Percentiles rank a stretch among this genome's conserved stretches.
Evolutionary conservation across 306 rosid species (phyloP).

Genomic region (Castanopsis chinensis): DNA sequence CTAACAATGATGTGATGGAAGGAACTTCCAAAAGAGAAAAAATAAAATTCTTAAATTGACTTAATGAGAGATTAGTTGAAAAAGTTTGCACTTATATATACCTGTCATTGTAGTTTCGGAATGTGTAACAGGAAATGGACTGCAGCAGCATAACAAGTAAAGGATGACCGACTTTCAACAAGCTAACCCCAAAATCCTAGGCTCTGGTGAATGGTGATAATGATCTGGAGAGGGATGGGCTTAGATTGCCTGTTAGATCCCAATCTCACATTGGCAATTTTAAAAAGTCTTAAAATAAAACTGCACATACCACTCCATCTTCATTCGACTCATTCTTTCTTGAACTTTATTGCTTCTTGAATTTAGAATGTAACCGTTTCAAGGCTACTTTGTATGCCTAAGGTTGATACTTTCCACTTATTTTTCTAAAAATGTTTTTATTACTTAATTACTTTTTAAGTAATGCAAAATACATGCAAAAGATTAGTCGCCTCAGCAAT

Average conservation of each 20-base stretch:
- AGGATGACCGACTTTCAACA: not conserved
- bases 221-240: not conserved
- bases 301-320: not conserved
- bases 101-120: not conserved
- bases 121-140: not conserved
- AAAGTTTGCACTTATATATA: too few relatives aligned
- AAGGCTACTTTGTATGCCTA: not conserved
- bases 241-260: too few relatives aligned
- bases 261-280: not conserved
- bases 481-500: conserved; percentile 4
- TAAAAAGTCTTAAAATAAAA: not conserved
- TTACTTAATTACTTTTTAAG: conserved; percentile 9
- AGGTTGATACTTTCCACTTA: not conserved
- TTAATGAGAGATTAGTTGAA: too few relatives aligned
- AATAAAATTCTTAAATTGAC: not conserved
- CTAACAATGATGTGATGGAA: not conserved
- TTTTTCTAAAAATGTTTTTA: not conserved
- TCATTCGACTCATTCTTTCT: not conserved
- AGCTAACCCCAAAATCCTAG: not conserved
- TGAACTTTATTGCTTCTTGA: not conserved
- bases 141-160: not conserved
- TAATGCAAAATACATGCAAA: not conserved
- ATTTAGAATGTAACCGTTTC: not conserved
- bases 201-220: not conserved
- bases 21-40: not conserved